These are phyloP conservation scores for Trypanosoma boissoni DNA, from an alignment of 208 protist genomes.

Conservation along the genomic window DNA sequence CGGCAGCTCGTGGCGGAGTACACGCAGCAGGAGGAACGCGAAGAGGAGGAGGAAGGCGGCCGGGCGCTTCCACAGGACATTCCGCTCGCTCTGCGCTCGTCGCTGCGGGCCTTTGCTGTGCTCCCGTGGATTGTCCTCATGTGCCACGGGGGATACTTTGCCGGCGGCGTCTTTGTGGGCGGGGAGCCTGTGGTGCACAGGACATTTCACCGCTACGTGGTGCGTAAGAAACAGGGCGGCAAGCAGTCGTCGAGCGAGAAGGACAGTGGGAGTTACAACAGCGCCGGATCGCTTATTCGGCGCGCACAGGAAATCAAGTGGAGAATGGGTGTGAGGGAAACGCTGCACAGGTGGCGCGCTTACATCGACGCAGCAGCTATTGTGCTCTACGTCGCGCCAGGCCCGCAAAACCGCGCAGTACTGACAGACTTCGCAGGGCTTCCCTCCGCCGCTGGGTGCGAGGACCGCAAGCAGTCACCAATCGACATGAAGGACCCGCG, in stretches of 20 bases:
- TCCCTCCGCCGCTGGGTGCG: conserved; percentile 15
- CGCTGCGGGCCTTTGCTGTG: conserved; percentile 36
- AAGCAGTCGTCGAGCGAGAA: conserved; percentile 85
- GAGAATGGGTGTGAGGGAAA: conserved; percentile 67
- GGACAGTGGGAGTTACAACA: conserved; percentile 72
- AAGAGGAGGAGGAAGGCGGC: conserved; percentile 44
- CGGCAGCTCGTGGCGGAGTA: conserved; percentile 70
- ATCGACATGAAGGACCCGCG: conserved; percentile 66
- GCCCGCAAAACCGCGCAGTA: conserved; percentile 77
- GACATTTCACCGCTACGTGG: conserved; percentile 88
- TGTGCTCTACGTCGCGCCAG: conserved; percentile 83
- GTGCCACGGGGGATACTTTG: conserved; percentile 89
- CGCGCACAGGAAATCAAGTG: conserved; percentile 85
- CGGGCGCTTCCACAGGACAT: conserved; percentile 33
- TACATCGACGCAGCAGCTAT: conserved; percentile 67
- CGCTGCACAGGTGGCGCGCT: conserved; percentile 68
- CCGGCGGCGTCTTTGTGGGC: conserved; percentile 72
- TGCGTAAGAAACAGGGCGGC: conserved; percentile 91
- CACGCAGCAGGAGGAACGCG: conserved; percentile 32
- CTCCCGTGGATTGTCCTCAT: conserved; percentile 75
- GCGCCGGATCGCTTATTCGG: conserved; percentile 84
- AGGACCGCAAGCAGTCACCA: conserved; percentile 36
- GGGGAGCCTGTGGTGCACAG: conserved; percentile 72
- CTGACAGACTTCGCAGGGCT: conserved; percentile 65
- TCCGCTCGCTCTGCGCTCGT: conserved; percentile 17